Base-by-base conservation (phyloP, 768 basidiomycete genomes). In the Tulasnella calospora region DNA sequence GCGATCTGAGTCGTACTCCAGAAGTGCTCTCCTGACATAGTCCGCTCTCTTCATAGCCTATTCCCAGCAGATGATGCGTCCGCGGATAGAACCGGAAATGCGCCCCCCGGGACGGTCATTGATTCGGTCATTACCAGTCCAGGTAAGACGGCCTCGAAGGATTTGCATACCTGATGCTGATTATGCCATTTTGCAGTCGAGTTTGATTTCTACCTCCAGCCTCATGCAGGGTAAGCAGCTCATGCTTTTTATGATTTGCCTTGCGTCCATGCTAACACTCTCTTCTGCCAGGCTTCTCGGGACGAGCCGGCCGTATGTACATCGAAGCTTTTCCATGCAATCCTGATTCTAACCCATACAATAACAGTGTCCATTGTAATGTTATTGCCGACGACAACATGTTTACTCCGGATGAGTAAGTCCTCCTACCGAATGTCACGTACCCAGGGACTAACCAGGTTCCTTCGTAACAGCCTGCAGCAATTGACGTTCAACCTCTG, bases 151-250 rank as follows among this genome's bases (percentile, higher is more conserved):
- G 10, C 15, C 38, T n/a, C 38, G 33, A 12, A 12, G 13, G 30
- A 27, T 33, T 30, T 5, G 4, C 5, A 33, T 10, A 36, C 35
- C 13, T 30, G 17, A 38, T 36, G 36, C 71, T 44, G 13, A 38
- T 7, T 44, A 27, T 44, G 36, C 71, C 38, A 23, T n/a, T 19
- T 40, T 81, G 92, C 92, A 0, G 88, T 88, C 0, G 92, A 93
- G 75, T 90, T 91, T 51, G 94, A 95, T 80, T 95, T 89, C 83
- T 94, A 92, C 81, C 86, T 95, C 8, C 90, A 90, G 81, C 91
- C 91, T 74, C 94, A 95, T 79, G 92, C 88, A 0, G 93, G 92
- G 51, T 61, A 47, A 44, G 73, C 27, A 30, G 33, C 15, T 30
- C n/a, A n/a, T 27, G 7, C 13, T 0, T 13, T 38, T 15, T 73